Evolutionary conservation across 768 basidiomycete species (phyloP).

Genomic region (Pisolithus orientalis): DNA sequence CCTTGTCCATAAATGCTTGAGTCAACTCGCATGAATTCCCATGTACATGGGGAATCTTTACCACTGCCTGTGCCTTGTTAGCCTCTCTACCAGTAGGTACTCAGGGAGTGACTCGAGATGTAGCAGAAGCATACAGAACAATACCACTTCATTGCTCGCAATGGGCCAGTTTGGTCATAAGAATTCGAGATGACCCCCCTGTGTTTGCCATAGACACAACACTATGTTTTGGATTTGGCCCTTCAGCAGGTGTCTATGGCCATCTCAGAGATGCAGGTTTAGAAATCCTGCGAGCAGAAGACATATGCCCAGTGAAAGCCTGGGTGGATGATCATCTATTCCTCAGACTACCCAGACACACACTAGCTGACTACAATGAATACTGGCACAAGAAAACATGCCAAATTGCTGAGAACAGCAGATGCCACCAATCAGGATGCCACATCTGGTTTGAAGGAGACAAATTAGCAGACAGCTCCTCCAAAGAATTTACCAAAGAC

Average conservation of each 20-base stretch:
- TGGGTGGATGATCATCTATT: conserved; percentile 28
- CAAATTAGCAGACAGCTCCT: conserved; percentile 6
- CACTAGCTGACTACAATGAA: background rate
- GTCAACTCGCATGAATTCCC: background rate
- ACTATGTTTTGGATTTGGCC: conserved; percentile 18
- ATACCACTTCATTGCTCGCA: conserved; percentile 26
- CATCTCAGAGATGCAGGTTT: conserved; percentile 15
- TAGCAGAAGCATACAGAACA: conserved; percentile 12
- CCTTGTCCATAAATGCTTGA: background rate
- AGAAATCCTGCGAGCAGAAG: conserved; percentile 2
- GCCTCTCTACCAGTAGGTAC: background rate
- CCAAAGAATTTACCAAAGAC: conserved; percentile 32
- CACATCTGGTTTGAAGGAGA: conserved; percentile 24
- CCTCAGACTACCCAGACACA: background rate
- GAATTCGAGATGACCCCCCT: conserved; percentile 3
- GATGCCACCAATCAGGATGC: background rate
- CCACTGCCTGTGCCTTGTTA: background rate
- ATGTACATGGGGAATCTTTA: background rate
- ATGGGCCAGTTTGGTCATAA: conserved; percentile 31
- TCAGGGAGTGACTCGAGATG: background rate
- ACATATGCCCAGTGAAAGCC: conserved; percentile 16
- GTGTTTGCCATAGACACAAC: conserved; percentile 19
- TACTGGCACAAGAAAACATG: background rate
- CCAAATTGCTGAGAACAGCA: background rate
- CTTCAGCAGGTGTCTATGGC: conserved; percentile 22